Base-by-base conservation (phyloP, 352 stramenopile species). In the Lagenidium giganteum region DNA sequence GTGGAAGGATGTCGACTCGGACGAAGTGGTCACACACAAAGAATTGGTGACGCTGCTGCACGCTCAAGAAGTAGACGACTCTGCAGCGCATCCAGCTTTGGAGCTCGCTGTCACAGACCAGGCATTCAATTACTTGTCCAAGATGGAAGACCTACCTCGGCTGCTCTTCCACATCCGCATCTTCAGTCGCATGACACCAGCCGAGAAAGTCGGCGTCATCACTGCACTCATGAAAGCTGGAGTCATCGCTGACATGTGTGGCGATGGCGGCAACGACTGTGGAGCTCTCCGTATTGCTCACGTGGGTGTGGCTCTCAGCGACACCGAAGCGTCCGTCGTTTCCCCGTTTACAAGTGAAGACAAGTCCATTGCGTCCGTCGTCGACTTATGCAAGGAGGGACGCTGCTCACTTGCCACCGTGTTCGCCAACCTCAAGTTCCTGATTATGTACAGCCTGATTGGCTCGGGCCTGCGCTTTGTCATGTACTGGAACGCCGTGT, bases 391-490 rank as follows among this genome's bases (percentile, higher is more conserved):
- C 12, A 70, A 65, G 33, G 88, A 97, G 63, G 88, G 88, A 22
- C 77, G 86, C 8, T 94, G 84, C 65, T 77, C 74, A 35, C 40
- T 97, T 18, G 69, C 86, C 1, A 95, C 83, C 13, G 88, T 83
- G 22, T 89, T 96, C 28, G 70, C 64, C 13, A 73, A 62, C 13
- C 76, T 96, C 54, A 96, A 95, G 57, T 94, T 89, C 46, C 66
- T 95, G 35, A 76, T 96, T 32, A 79, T 95, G 50, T 96, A 96
- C 55, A 84, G 86, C 12, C n/a, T n/a, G 17, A 77, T 92, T 33
- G 41, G n/a, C n/a, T n/a, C n/a, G n/a, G 54, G 67, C 40, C 54
- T 58, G 14, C 53, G 75, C 34, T 50, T 72, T 16, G 49, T 64
- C 11, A 65, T 54, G 42, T 60, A 61, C 23, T 70, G 65, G 22